Percentiles rank a stretch among this genome's conserved stretches.
phyloP scores from a whole-genome alignment of 2,329 filamentous ascomycete genomes.

The Samsoniella hepiali region DNA sequence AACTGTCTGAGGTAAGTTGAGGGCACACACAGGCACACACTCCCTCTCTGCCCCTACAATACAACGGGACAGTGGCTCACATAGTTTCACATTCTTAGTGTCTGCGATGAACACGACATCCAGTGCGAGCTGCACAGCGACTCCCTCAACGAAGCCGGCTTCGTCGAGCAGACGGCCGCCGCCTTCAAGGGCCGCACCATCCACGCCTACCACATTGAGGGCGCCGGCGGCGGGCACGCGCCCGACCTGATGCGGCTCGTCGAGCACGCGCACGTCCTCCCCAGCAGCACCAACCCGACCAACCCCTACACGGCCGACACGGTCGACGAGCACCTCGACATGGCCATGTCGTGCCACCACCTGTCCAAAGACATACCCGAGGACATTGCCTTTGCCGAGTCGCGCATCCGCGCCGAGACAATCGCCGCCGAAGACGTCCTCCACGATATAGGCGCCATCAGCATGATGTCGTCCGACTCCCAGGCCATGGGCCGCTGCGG shows the following conservation, averaged over 20 bases:
- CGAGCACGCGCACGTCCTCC: conserved; percentile 82
- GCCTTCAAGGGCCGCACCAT: conserved; percentile 84
- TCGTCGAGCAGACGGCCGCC: conserved; percentile 83
- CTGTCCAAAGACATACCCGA: conserved; percentile 89
- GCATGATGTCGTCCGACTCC: conserved; percentile 94
- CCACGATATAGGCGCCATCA: conserved; percentile 93
- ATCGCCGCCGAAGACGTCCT: conserved; percentile 96
- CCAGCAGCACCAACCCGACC: conserved; percentile 88
- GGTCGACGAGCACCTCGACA: conserved; percentile 92
- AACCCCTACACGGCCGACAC: conserved; percentile 89
- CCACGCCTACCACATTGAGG: conserved; percentile 96
- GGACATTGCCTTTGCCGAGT: conserved; percentile 93
- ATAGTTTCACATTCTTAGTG: no score
- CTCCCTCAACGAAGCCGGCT: conserved; percentile 92
- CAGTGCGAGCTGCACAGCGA: conserved; percentile 95
- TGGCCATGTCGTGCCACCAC: conserved; percentile 98
- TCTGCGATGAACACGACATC: conserved; percentile 88
- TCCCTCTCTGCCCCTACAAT: no score
- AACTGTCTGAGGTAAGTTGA: conserved; percentile 63
- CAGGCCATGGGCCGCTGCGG: conserved; percentile 97
- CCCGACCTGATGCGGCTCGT: conserved; percentile 95
- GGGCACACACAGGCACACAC: no score
- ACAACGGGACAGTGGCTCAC: no score
- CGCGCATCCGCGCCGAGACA: conserved; percentile 89
- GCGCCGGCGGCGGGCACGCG: conserved; percentile 89